Base-by-base conservation (phyloP, 2,329 filamentous ascomycete species). In the Bipolaris zeicola region DNA sequence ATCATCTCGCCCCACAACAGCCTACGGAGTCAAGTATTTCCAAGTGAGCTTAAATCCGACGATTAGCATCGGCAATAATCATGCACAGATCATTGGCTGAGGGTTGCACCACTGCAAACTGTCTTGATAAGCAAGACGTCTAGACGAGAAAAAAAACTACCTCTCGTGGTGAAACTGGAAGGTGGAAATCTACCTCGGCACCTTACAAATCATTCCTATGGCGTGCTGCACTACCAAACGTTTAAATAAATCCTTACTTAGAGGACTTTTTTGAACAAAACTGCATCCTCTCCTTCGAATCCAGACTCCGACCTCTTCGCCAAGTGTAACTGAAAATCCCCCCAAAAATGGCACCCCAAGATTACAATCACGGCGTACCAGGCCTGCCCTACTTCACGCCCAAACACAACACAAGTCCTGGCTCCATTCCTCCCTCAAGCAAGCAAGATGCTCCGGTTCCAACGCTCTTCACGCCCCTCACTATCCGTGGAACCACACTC, bases 341-440 rank as follows among this genome's bases (percentile, higher is more conserved):
- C 2, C 18, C 50, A 54, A 28, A 33, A 10, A 72, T 74, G 71
- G 60, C 70, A 18, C 64, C 67, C 6, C 51, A 61, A 55, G 67
- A 71, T 24, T 61, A 71, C 47, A 74, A 74, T 50, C 41, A 48
- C 8, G 67, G 68, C 16, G 67, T 68, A 24, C 56, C 64, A 14
- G 62, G 60, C 47, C 53, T 76, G 37, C 68, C 78, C 10, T 82
- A 79, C 71, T 82, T 79, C 68, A 81, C 79, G 1, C 80, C 80
- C 8, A 64, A 73, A 10, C 80, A 82, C 61, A 51, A 72, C 39
- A 71, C 69, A 13, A 74, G 74, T 3, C 78, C 80, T 5, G 80
- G 79, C 14, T 78, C 66, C 1, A 65, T 66, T 4, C 33, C 50
- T 10, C 47, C 58, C n/a, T 43, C 45, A 14, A 39, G 45, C 22